Base-by-base conservation (phyloP, 768 basidiomycete species). In the Agaricus blazei region DNA sequence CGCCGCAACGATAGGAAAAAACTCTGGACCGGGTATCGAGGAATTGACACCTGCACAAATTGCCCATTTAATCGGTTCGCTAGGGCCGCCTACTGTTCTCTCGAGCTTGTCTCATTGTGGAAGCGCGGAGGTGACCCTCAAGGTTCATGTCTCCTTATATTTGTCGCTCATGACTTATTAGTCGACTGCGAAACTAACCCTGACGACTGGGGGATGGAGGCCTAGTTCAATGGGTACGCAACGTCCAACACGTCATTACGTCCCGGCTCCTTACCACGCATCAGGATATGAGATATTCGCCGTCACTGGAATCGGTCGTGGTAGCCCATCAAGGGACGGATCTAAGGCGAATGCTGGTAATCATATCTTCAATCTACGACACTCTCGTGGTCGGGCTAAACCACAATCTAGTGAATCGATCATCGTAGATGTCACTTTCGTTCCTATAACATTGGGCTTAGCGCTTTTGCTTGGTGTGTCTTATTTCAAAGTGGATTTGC, bases 41-140 rank as follows among this genome's bases (percentile, higher is more conserved):
- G 40, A 75, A 9, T 64, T 81, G 41, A 63, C 70, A 7, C 59
- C 70, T 4, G 15, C 71, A 0, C 75, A 80, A 60, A 75, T 83
- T n/a, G 58, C 68, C 8, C 29, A 63, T 84, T 74, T 63, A 71
- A 79, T 0, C 66, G 65, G 54, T 82, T 75, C 54, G 81, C 83
- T 0, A 75, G 75, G 42, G 62, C 82, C 5, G 81, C 73, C 0
- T 82, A 82, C 58, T 84, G 83, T 56, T 55, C 67, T 9, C 73
- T 80, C 4, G 55, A 67, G 6, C 57, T 64, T 29, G 80, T 78
- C 6, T 51, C 73, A 41, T 63, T 69, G 27, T 84, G 82, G 83
- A 60, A 67, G 36, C 84, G 82, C 59, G 82, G 82, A 62, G 57
- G 81, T 80, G 58, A 52, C 74, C 53, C 11, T 1, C 48, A 45